Evolutionary conservation across 257 asterid genomes (phyloP), one percentile per base, ranked within the genome.

Genomic region (Coffea canephora): DNA sequence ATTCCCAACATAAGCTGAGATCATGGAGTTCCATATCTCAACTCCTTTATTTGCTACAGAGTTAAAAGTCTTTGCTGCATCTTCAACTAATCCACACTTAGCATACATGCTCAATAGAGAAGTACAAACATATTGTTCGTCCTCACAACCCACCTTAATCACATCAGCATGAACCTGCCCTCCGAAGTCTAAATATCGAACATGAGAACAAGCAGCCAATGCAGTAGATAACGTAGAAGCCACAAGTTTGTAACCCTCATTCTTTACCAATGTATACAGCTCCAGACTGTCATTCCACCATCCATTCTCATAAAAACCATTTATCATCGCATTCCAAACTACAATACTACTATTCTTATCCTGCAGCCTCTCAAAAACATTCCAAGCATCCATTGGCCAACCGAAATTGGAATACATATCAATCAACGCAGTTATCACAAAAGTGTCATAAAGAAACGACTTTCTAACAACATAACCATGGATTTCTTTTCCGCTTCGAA

Each of bases 1-100:
- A 48, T 84, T 89, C 36, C 86, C 87, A 77, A 87, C 87, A 88
- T 93, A 93, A 70, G 95, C 98, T 15, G 98, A 91, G 70, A 93
- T 89, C 93, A 94, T 89, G 77, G 97, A 86, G 80, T 95, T 93
- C 97, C 98, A 93, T 77, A 87, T 36, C 81, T 88, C 97, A 61
- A 91, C 91, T 71, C 85, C 88, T 83, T 83, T 89, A 25, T 84
- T 78, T 69, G 49, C 34, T n/a, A 77, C 82, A 41, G 84, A 75
- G 77, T 64, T 49, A 69, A 91, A 92, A 73, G 91, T 85, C 67
- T 80, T 77, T 81, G 85, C 87, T 5, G 94, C 94, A 43, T 88
- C 87, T 81, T 84, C 83, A 71, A 92, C 73, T 23, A 79, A 67
- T 77, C 91, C 92, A 82, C 88, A 84, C 81, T 86, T 92, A 66